These are phyloP conservation scores for Castanea sativa DNA, from an alignment of 306 rosid genomes.

Conservation along the genomic window DNA sequence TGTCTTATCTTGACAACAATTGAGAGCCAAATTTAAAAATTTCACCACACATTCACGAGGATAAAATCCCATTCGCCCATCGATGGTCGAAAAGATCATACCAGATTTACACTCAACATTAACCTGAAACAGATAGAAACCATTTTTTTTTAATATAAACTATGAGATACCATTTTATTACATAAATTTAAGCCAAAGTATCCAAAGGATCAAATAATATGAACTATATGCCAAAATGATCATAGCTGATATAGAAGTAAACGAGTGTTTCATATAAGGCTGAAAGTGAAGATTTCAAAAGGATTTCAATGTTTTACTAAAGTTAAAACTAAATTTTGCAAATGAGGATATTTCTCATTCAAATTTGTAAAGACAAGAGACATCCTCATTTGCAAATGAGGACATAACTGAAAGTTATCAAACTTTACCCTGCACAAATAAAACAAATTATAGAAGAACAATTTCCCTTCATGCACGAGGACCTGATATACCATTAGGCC, in stretches of 20 bases:
- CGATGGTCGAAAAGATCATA: slow-evolving; percentile 55
- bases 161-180: not conserved
- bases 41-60: slow-evolving; percentile 71
- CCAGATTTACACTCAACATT: slow-evolving; percentile 64
- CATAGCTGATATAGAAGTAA: not conserved
- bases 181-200: too few species aligned
- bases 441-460: slow-evolving; percentile 2
- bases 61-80: slow-evolving; percentile 74
- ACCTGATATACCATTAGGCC: not conserved
- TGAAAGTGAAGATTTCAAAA: too few species aligned
- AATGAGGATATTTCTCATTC: too few species aligned
- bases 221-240: not conserved
- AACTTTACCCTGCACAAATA: not conserved
- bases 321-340: too few species aligned
- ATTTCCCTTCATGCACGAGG: not conserved
- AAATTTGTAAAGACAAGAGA: too few species aligned
- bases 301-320: too few species aligned
- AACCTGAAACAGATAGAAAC: slow-evolving; percentile 39
- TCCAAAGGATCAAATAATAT: too few species aligned
- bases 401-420: too few species aligned
- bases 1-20: slow-evolving; percentile 68
- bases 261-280: too few species aligned
- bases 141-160: not conserved
- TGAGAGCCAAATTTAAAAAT: slow-evolving; percentile 65
- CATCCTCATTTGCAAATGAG: not conserved